Conservation (phyloP, 495 filamentous ascomycete species). For the Talaromyces stipitatus region DNA sequence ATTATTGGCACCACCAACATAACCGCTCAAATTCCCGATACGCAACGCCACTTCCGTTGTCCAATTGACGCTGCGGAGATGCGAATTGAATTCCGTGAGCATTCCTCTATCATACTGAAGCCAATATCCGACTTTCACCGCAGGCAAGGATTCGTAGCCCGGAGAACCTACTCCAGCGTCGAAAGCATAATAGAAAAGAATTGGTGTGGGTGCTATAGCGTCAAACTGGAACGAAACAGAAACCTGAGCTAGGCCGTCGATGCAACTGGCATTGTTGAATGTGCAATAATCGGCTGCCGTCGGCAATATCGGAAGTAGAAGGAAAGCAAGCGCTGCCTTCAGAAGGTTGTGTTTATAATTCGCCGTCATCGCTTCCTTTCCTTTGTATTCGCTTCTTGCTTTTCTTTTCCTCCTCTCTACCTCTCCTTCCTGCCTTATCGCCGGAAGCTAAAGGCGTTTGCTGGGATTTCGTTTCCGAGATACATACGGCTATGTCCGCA, state of each 20-base stretch:
- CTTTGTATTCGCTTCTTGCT: background rate
- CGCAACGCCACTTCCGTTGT: conserved; percentile 35
- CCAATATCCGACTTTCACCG: conserved; percentile 37
- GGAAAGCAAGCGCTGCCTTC: background rate
- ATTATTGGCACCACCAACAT: conserved; percentile 27
- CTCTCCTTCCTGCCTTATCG: background rate
- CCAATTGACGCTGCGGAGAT: conserved; percentile 26
- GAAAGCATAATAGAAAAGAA: conserved; percentile 34
- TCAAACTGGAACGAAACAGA: conserved; percentile 28
- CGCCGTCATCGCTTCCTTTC: background rate
- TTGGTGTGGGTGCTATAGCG: conserved; percentile 29
- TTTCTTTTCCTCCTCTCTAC: background rate
- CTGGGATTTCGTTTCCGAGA: background rate
- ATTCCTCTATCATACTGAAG: conserved; percentile 23
- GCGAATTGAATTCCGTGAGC: conserved; percentile 17
- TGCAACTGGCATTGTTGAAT: conserved; percentile 32
- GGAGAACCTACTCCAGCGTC: conserved; percentile 20
- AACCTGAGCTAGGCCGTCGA: conserved; percentile 37
- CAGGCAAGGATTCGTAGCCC: conserved; percentile 27
- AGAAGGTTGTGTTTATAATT: background rate
- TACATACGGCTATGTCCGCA: background rate
- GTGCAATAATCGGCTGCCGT: conserved; percentile 21
- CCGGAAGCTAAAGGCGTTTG: background rate
- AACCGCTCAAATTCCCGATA: conserved; percentile 34
- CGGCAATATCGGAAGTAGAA: background rate